A percentile compares a stretch with the other conserved stretches of the same genome.
These are phyloP conservation scores for Lipomyces japonicus DNA, from an alignment of 805 yeast species.

Conservation along the genomic window DNA sequence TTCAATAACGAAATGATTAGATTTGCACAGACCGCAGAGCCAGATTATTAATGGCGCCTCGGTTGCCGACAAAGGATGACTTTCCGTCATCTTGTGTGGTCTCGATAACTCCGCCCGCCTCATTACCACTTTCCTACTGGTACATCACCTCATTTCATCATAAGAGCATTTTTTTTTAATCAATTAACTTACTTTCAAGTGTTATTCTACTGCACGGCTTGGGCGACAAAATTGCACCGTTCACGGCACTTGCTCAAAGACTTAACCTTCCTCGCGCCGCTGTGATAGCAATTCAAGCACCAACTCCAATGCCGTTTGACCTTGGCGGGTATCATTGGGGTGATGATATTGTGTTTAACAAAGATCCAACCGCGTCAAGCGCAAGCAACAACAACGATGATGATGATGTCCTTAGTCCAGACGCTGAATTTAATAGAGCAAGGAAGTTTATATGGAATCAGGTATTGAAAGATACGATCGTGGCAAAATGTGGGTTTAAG, in stretches of 20 bases:
- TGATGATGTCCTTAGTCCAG: conserved; percentile 23
- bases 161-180: not conserved
- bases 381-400: conserved; percentile 12
- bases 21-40: no score
- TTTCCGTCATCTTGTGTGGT: conserved; percentile 10
- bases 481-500: conserved; percentile 24
- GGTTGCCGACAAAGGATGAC: conserved; percentile 13
- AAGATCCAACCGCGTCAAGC: conserved; percentile 8
- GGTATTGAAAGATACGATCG: conserved; percentile 1
- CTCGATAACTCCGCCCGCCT: conserved; percentile 18
- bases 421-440: conserved; percentile 18
- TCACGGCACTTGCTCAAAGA: conserved; percentile 19
- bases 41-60: conserved; percentile 15
- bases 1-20: no score
- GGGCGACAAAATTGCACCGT: conserved; percentile 23
- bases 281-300: conserved; percentile 24
- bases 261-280: conserved; percentile 18
- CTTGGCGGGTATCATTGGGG: conserved; percentile 30
- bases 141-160: not conserved
- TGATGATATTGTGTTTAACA: conserved; percentile 24
- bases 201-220: conserved; percentile 25
- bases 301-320: conserved; percentile 28
- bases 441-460: conserved; percentile 1
- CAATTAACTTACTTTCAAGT: not conserved
- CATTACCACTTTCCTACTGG: not conserved